Base-by-base conservation (phyloP, 768 basidiomycete genomes). In the Boletus bicolor region DNA sequence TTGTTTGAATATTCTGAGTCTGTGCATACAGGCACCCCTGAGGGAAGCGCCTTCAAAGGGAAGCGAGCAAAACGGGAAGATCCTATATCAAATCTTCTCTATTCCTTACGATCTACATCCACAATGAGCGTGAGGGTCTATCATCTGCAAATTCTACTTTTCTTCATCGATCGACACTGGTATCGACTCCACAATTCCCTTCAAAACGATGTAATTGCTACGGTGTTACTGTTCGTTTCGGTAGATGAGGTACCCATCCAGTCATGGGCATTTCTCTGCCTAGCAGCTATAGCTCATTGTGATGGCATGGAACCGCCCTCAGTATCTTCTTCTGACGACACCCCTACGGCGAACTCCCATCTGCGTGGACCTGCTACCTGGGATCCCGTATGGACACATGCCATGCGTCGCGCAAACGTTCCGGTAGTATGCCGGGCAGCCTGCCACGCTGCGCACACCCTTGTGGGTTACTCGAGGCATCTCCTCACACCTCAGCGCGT, bases 81-180 rank as follows among this genome's bases (percentile, higher is more conserved):
- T 59, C 86, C 90, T 2, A 74, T 92, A 51, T 65, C 74, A 1
- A 69, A 75, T 17, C 72, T 92, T 19, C 74, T 92, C 10, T 63
- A 73, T 48, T 76, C 76, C 11, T 78, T 87, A 55, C 76, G 76
- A 51, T 55, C 66, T 9, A 44, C 57, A 54, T 17, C 59, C 69
- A 4, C 65, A 68, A 35, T 72, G 62, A 60, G 61, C 66, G 61
- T 77, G 72, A 62, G 73, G 67, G 57, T 80, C 74, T 73, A 81
- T 60, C 76, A 80, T 60, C 72, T 96, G 1, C 93, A 97, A 70
- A 76, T 85, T 10, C 75, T 97, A 4, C 81, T 95, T 24, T 97
- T 98, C 75, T 77, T 97, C 67, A 80, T 94, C 57, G 84, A 90
- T 62, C 79, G 83, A 26, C 85, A 95, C 66, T 93, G 91, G 91